Evolutionary conservation across 2,329 filamentous ascomycete genomes (phyloP).

Genomic region (Colletotrichum neosansevieriae): DNA sequence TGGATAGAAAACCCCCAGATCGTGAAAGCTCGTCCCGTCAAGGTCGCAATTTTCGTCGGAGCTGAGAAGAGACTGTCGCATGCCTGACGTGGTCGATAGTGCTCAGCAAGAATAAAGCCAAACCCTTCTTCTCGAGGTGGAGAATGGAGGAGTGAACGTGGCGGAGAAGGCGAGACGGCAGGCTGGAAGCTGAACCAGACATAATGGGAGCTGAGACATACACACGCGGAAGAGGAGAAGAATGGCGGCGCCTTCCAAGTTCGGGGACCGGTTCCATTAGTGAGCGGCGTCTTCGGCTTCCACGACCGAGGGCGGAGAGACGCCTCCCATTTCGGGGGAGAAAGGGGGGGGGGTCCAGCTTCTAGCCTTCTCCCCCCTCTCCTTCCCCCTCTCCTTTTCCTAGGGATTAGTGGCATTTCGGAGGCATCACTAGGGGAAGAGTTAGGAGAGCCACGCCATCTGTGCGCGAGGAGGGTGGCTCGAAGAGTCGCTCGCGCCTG

Average conservation of each 20-base stretch:
- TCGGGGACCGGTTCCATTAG: conserved; percentile 6
- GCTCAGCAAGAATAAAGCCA: background rate
- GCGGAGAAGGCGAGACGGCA: conserved; percentile 15
- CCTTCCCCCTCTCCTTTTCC: conserved; percentile 5
- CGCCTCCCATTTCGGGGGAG: background rate
- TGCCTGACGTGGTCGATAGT: too few species aligned
- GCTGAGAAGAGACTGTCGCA: too few species aligned
- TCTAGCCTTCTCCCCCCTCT: conserved; percentile 8
- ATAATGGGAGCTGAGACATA: conserved; percentile 35
- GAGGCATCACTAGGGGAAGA: conserved; percentile 19
- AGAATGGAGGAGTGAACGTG: conserved; percentile 4
- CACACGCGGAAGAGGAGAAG: conserved; percentile 18
- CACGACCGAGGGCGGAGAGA: conserved; percentile 9
- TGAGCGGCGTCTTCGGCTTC: conserved; percentile 4
- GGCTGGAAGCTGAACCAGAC: conserved; percentile 24
- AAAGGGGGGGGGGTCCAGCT: background rate
- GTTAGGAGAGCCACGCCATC: conserved; percentile 21
- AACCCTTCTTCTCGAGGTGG: background rate
- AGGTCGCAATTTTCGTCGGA: too few species aligned
- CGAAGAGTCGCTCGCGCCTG: conserved; percentile 9
- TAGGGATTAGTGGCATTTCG: conserved; percentile 12
- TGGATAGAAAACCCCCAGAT: background rate
- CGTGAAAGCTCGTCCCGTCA: too few species aligned
- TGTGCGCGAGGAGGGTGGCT: conserved; percentile 15
- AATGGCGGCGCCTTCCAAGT: background rate